phyloP scores from a whole-genome alignment of 345 rosid genomes.

The Citrus reticulata region DNA sequence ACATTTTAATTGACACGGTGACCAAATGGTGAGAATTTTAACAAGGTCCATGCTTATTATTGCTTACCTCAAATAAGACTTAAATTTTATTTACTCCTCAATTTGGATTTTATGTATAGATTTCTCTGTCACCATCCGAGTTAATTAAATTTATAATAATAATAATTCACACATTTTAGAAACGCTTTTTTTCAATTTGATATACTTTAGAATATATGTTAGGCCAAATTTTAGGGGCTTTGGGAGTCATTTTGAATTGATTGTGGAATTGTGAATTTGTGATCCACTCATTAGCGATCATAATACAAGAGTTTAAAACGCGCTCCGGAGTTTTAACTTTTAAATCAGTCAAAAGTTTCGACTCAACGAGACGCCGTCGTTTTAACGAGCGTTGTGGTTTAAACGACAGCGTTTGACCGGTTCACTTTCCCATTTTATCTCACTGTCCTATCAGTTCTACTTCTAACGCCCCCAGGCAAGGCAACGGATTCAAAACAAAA shows the following conservation, averaged over 20 bases:
- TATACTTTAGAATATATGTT: too few species aligned
- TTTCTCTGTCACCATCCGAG: neutral
- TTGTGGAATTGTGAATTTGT: too few species aligned
- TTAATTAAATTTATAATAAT: neutral
- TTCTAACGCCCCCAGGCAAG: conserved; percentile 6
- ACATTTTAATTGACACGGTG: neutral
- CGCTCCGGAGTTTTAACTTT: too few species aligned
- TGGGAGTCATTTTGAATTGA: too few species aligned
- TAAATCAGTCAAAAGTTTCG: too few species aligned
- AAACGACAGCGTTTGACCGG: neutral
- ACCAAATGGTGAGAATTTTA: neutral
- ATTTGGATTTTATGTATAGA: neutral
- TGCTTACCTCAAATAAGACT: too few species aligned
- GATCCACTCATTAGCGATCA: too few species aligned
- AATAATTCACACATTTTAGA: too few species aligned
- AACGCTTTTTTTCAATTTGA: too few species aligned
- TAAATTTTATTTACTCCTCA: neutral
- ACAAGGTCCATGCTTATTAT: too few species aligned
- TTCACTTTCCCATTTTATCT: neutral
- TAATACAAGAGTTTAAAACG: too few species aligned
- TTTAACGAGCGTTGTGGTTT: neutral
- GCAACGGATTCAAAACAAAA: neutral
- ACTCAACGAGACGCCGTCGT: neutral
- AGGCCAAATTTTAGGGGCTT: too few species aligned
- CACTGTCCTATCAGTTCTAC: conserved; percentile 9